Evolutionary conservation across 2,329 filamentous ascomycete genomes (phyloP), one percentile per base, ranked within the genome.

Genomic region (Esteya vermicola): DNA sequence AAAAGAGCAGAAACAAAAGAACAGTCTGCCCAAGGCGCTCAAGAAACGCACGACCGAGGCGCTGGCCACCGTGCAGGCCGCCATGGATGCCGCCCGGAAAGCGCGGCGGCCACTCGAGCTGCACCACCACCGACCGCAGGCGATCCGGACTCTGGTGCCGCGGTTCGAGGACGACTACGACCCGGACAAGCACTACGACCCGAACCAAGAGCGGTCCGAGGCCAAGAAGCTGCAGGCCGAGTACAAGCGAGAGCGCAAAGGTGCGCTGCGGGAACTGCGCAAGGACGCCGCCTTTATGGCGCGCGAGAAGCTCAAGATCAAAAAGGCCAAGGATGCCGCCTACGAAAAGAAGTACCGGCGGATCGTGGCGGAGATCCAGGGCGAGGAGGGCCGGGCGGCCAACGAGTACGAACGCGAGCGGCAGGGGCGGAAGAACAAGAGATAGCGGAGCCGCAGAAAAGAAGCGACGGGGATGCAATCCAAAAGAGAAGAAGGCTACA

Each of bases 161-260:
- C 94, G 93, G 60, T 98, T 96, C 63, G 91, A 96, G 63, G 89
- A 95, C 57, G 72, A 75, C 43, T 98, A 86, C 72, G 91, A 93
- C 58, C 91, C 91, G 4, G 77, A 83, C 64, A 89, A 86, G 64
- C 91, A 96, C 70, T 96, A 98, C 72, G 93, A 98, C 56, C 86
- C 86, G 1, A 83, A 98, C 61, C 80, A 79, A 50, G 86, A 94
- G 60, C 83, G 91, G 26, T 80, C 84, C 19, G 86, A 95, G 54
- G 62, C 82, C 45, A 78, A 78, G 54, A 91, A 88, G 60, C 72
- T 98, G 54, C 79, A 78, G 63, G 79, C 79, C 46, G 89, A 96
- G 65, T 84, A 88, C 72, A 94, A 93, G 76, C 77, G 82, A 55
- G 91, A 98, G 70, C 75, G 77, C 59, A 98, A 98, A 74, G 89